phyloP scores from a whole-genome alignment of 257 asterid genomes.

The Ilex asprella region DNA sequence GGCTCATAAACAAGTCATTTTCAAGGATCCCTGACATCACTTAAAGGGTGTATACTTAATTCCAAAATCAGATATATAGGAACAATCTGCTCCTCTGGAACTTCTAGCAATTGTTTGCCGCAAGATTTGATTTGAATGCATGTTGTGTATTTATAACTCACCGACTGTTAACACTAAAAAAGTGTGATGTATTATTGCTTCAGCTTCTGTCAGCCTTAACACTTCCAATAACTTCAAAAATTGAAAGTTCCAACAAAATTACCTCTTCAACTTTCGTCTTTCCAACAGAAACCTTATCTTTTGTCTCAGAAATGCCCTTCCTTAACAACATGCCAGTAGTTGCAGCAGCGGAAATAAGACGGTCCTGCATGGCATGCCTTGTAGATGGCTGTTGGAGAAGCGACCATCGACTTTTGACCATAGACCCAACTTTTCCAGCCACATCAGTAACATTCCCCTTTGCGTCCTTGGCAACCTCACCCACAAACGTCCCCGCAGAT shows the following conservation, averaged over 20 bases:
- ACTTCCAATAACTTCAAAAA: too few relatives aligned
- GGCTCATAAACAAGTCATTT: too few relatives aligned
- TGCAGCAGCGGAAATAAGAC: conserved; percentile 78
- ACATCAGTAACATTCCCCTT: conserved; percentile 76
- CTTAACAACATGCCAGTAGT: conserved; percentile 74
- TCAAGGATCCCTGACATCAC: too few relatives aligned
- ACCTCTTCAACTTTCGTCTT: conserved; percentile 92
- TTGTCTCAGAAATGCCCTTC: conserved; percentile 82
- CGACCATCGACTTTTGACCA: conserved; percentile 82
- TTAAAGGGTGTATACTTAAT: too few relatives aligned
- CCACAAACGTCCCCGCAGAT: conserved; percentile 76
- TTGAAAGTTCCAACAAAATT: conserved; percentile 4
- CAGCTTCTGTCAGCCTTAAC: too few relatives aligned
- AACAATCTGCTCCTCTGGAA: too few relatives aligned
- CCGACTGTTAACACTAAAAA: too few relatives aligned
- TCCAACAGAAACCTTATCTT: conserved; percentile 82
- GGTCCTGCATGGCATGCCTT: conserved; percentile 80
- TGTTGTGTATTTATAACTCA: too few relatives aligned
- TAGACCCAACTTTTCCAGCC: conserved; percentile 76
- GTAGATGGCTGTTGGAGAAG: conserved; percentile 83
- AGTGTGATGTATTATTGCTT: too few relatives aligned
- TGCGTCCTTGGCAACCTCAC: conserved; percentile 86
- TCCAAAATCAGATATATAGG: too few relatives aligned
- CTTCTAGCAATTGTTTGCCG: too few relatives aligned
- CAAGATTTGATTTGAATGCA: too few relatives aligned